Percentiles rank a stretch among this genome's conserved stretches.
Conservation (phyloP, 2,329 filamentous ascomycete species). For the Metarhizium anisopliae region DNA sequence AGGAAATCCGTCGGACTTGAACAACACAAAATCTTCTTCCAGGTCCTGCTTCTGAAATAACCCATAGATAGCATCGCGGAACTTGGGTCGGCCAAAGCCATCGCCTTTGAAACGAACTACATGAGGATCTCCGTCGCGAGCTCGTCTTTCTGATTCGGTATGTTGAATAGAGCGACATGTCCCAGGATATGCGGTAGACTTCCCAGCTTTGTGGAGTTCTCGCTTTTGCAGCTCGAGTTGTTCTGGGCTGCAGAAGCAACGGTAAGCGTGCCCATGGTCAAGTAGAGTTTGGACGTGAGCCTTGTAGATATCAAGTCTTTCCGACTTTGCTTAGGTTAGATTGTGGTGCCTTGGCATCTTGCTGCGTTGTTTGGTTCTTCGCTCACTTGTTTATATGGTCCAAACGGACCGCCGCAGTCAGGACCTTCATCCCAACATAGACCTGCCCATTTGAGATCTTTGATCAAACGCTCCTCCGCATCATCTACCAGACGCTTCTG, state of each 20-base stretch:
- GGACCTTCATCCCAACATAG: conserved; percentile 94
- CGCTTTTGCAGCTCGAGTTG: conserved; percentile 60
- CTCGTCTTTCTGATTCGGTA: conserved; percentile 62
- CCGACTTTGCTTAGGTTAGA: conserved; percentile 47
- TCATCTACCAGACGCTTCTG: conserved; percentile 73
- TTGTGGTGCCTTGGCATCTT: neutral
- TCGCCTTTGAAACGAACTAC: conserved; percentile 68
- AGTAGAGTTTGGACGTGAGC: conserved; percentile 63
- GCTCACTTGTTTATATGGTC: conserved; percentile 74
- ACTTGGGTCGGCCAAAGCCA: conserved; percentile 45
- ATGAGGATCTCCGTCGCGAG: conserved; percentile 58
- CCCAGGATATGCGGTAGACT: conserved; percentile 43
- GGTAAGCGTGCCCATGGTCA: conserved; percentile 66
- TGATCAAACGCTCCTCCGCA: conserved; percentile 67
- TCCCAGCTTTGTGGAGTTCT: conserved; percentile 44
- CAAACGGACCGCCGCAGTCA: conserved; percentile 67
- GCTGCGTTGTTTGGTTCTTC: neutral
- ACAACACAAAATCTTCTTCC: conserved; percentile 75
- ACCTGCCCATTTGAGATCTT: conserved; percentile 82
- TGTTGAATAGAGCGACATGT: conserved; percentile 60
- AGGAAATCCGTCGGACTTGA: conserved; percentile 86
- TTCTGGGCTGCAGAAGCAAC: conserved; percentile 80
- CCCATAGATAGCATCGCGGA: conserved; percentile 75
- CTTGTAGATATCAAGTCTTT: conserved; percentile 66
- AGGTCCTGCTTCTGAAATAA: conserved; percentile 44